Base-by-base conservation (phyloP, 306 rosid species). In the Quercus bicolor region DNA sequence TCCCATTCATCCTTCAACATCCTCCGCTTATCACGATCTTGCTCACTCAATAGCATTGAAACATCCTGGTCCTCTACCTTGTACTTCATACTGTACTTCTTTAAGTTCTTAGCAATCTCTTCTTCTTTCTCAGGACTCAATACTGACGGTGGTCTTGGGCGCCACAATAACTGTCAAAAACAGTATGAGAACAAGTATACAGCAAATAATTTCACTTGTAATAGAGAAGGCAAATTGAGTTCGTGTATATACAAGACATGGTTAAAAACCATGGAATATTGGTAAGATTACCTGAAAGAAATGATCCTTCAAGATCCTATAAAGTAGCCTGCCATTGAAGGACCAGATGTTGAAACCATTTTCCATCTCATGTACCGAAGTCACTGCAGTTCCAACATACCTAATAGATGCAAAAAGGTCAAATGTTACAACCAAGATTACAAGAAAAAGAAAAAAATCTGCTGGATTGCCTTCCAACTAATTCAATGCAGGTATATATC, bases 351-450 rank as follows among this genome's bases (percentile, higher is more conserved):
- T 92, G 86, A 90, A 92, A 37, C 98, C 98, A 78, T 94, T 92
- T 85, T 94, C 98, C 97, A 94, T 94, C 88, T 92, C 98, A 75
- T 90, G 98, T 74, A 92, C 97, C 5, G 94, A 90, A 52, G 98
- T 94, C 70, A 92, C 97, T 43, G 97, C 78, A 78, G 93, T 94
- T 77, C 97, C 98, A 74, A 89, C 97, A 79, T 89, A 92, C 86
- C 98, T 92, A 74, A 37, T 21, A 83, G 48, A 72, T 16, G 60
- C 28, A 72, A 29, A 73, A 78, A 51, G 16, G 56, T 23, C 45
- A 60, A 37, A 79, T 23, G 23, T 5, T 37, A 51, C 72, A 74
- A 61, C 18, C 56, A 26, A 56, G 75, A 29, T 60, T 9, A 9
- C 6, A 57, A 64, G 20, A 2, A 51, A 37, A 24, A 33, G 13